Base-by-base conservation (phyloP, 225 moss, liverwort and hornwort species). In the Polytrichum formosum region DNA sequence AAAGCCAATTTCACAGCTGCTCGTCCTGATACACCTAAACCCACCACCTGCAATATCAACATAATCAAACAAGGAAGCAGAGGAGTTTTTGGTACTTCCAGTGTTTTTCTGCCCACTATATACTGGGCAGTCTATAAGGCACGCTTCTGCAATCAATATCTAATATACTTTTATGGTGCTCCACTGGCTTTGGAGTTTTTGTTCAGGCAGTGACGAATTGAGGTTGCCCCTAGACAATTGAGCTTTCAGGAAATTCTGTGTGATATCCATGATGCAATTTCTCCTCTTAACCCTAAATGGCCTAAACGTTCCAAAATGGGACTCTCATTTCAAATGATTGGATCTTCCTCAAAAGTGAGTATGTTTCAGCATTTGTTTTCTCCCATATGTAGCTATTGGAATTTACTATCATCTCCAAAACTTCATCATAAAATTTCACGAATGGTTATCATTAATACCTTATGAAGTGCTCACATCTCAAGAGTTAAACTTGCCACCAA, bases 1-100 rank as follows among this genome's bases (percentile, higher is more conserved):
- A 98, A 80, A 28, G 98, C 98, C 64, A 98, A 84, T 79, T 89
- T 98, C 66, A 87, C 91, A 46, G 90, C 98, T 28, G 98, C 88
- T 55, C 88, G 90, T 72, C 98, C 98, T 68, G 94, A 94, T 75
- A 79, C 83, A 68, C 98, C 94, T 55, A 98, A 88, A 64, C 98
- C 98, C 68, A 98, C 88, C 67, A 98, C 93, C 91, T 96, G 88
- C 66, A 71, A 2, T 37, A 31, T 67, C 20, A 26, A 37, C 67
- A 35, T 66, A 35, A 28, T 66, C 33, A 28, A 21, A 7, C 18
- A 19, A 35, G 65, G 33, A 59, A 26, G 20, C 16, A 26, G 10
- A 16, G 65, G 5, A 66, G 18, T 46, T 46, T 13, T 46, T 2
- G 9, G 8, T 2, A 35, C 9, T 2, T 35, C 3, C 46, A 46